Evolutionary conservation across 495 filamentous ascomycete species (phyloP).

Genomic region (Aspergillus diversus): DNA sequence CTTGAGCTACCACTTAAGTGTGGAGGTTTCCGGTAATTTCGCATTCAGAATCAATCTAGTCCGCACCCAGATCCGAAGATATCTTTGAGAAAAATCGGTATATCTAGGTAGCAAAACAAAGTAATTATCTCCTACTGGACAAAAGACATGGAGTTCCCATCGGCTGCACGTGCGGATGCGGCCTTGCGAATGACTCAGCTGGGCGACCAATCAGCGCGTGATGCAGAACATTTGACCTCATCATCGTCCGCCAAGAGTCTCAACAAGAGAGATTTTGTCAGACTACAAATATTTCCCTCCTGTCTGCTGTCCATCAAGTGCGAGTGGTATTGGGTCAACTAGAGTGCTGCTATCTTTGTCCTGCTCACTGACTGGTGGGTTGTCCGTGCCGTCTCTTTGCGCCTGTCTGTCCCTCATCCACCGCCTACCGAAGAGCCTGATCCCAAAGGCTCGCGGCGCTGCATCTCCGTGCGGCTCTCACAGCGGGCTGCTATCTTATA

Average conservation of each 20-base stretch:
- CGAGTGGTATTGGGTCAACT: constrained; percentile 4
- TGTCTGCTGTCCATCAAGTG: constrained; percentile 8
- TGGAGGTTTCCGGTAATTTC: too few species aligned
- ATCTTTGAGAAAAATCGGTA: not conserved
- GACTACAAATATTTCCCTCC: constrained; percentile 1
- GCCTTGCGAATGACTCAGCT: constrained; percentile 23
- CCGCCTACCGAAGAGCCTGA: constrained; percentile 13
- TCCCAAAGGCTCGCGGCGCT: constrained; percentile 4
- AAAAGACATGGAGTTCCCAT: not conserved
- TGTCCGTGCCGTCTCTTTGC: not conserved
- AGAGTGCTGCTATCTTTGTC: not conserved
- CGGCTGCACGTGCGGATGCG: constrained; percentile 12
- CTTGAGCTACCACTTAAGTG: too few species aligned
- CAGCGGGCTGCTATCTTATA: constrained; percentile 10
- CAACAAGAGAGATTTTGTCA: constrained; percentile 18
- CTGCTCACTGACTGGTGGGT: not conserved
- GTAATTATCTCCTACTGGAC: too few species aligned
- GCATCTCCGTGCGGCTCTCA: constrained; percentile 11
- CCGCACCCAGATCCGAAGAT: not conserved
- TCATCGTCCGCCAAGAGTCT: constrained; percentile 25
- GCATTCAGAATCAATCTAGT: too few species aligned
- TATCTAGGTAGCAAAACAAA: too few species aligned
- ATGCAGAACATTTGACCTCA: constrained; percentile 26
- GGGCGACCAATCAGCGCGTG: constrained; percentile 23
- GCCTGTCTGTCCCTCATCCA: constrained; percentile 8